Conservation (phyloP, 805 yeast genomes). For the Zygosaccharomyces siamensis region DNA sequence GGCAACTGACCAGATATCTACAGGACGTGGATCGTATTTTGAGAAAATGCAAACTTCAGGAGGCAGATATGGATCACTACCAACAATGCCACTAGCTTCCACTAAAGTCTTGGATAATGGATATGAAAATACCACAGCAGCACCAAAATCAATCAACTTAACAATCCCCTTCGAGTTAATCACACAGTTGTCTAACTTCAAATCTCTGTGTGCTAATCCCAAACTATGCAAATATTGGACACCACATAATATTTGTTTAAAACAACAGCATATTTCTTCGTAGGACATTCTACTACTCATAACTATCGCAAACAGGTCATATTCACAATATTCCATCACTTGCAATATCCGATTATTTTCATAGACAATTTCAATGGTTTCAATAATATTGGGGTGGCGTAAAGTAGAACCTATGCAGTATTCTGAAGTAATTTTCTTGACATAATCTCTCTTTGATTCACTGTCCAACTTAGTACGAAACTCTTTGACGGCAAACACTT, state of each 20-base stretch:
- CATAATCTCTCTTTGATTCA: conserved; percentile 79
- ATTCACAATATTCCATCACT: conserved; percentile 93
- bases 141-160: conserved; percentile 87
- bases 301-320: conserved; percentile 87
- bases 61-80: conserved; percentile 85
- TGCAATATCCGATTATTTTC: conserved; percentile 83
- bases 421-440: conserved; percentile 89
- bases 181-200: conserved; percentile 90
- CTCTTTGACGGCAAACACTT: conserved; percentile 88
- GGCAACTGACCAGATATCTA: conserved; percentile 90
- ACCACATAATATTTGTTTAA: conserved; percentile 79
- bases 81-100: conserved; percentile 80
- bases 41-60: conserved; percentile 85
- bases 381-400: conserved; percentile 84
- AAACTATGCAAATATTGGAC: conserved; percentile 73
- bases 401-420: conserved; percentile 90
- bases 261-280: conserved; percentile 81
- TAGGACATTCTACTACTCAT: conserved; percentile 85
- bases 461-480: conserved; percentile 70
- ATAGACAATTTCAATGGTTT: conserved; percentile 85
- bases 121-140: conserved; percentile 85
- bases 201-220: conserved; percentile 88
- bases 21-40: conserved; percentile 87
- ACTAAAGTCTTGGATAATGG: conserved; percentile 71
- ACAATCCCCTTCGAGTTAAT: conserved; percentile 78